Conservation (phyloP, 2,329 filamentous ascomycete species). For the Claviceps monticola region DNA sequence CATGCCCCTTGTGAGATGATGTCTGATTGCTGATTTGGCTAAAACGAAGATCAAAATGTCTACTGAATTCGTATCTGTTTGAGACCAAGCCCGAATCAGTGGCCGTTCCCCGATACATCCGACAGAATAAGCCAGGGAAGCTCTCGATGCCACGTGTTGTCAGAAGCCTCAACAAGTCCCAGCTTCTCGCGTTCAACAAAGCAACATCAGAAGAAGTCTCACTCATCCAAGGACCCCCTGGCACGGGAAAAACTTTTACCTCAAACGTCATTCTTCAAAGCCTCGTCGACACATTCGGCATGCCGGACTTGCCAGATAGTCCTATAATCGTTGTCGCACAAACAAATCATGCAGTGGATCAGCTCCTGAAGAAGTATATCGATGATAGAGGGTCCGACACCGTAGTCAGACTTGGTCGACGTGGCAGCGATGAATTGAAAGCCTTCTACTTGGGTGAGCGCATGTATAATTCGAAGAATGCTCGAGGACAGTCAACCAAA, state of each 20-base stretch:
- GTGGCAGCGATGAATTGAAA: conserved; percentile 51
- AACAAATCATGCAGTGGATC: conserved; percentile 83
- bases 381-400: conserved; percentile 29
- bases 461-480: conserved; percentile 16
- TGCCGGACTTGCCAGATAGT: conserved; percentile 15
- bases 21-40: neutral
- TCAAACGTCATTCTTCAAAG: conserved; percentile 52
- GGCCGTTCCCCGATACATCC: conserved; percentile 17
- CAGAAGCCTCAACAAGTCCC: conserved; percentile 51
- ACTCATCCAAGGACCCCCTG: conserved; percentile 72
- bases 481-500: conserved; percentile 7
- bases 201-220: conserved; percentile 61
- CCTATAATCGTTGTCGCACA: conserved; percentile 73
- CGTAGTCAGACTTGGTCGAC: conserved; percentile 49
- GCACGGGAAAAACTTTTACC: conserved; percentile 64
- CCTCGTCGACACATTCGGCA: conserved; percentile 26
- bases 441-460: conserved; percentile 41
- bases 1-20: neutral
- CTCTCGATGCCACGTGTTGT: conserved; percentile 2
- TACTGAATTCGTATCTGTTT: conserved; percentile 48
- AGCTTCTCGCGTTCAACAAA: conserved; percentile 50
- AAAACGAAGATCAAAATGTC: conserved; percentile 27
- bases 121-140: neutral
- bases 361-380: conserved; percentile 54
- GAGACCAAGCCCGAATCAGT: conserved; percentile 21